Base-by-base conservation (phyloP, 345 rosid genomes). In the Triadica sebifera region DNA sequence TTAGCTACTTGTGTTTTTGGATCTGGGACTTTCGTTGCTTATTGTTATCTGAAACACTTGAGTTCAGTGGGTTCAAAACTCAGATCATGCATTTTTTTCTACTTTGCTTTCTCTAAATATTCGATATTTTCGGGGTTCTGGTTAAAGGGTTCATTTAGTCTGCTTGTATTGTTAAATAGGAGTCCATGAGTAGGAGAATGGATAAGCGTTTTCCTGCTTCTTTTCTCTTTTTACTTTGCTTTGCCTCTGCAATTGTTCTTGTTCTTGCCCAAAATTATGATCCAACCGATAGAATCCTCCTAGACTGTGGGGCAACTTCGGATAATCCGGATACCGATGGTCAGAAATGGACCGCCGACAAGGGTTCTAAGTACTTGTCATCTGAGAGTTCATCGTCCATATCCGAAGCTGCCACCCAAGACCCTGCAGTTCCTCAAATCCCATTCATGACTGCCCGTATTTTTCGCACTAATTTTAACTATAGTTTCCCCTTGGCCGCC, bases 371-470 rank as follows among this genome's bases (percentile, higher is more conserved):
- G 80, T 87, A 83, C 74, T 37, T 89, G 12, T 61, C 91, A 5
- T 72, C 88, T 0, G 87, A 75, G 64, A 79, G 75, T 59, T 86
- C 98, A 0, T 76, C 80, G 0, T 76, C 80, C 25, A 39, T 79
- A 4, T 79, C 93, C 3, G 12, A 64, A 6, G 98, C 99, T 0
- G 74, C 84, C 25, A 81, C 84, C 16, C 98, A 89, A 68, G 96
- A 82, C 70, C 81, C 97, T 43, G 64, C 90, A 0, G 92, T 90
- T 12, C 81, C 93, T 8, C 70, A 79, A 45, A 83, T 93, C 20
- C 98, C 99, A 16, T 96, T 76, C 88, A 76, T 88, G 98, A 79
- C 98, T 2, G 96, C 97, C 4, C 81, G 98, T 69, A 49, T 91
- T 79, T 96, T 87, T 78, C 83, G 43, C 22, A 88, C 98, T 13